Base-by-base conservation (phyloP, 1,139 yeast genomes). In the Yamadazyma epiphylla region DNA sequence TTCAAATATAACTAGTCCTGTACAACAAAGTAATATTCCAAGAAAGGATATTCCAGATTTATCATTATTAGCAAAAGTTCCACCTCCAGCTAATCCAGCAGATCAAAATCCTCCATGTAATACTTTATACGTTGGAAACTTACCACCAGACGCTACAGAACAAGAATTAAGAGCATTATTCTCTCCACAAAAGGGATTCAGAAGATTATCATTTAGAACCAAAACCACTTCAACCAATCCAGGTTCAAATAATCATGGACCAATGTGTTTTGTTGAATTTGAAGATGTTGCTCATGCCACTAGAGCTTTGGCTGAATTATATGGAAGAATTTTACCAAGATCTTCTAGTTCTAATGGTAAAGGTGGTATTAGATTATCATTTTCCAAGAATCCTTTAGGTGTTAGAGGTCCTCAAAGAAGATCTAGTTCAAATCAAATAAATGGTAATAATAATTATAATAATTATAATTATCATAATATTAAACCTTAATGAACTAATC, bases 21-120 rank as follows among this genome's bases (percentile, higher is more conserved):
- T 34, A 15, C 43, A 24, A 32, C 49, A 21, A 36, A 20, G 19
- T 33, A 46, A 32, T 23, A 34, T 45, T 19, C 36, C 51, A 12
- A 29, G 47, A 15, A 66, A 60, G 39, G 72, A 64, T 42, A 67
- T 82, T n/a, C 87, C 86, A 9, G 91, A 83, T 50, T 64, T 82
- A 41, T 78, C 87, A 2, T 60, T 82, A 28, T 60, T 83, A 28
- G 87, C 89, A 0, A 61, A 86, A 39, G 87, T 89, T 15, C 89
- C 96, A 22, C 96, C 96, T 2, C 97, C 97, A 4, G 96, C 96
- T 3, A 91, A 91, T 48, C 98, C 98, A 1, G 98, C 98, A 3
- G 98, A 91, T 58, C 98, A 91, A 60, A 91, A 91, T 51, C 98
- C 98, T 7, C 98, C 98, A 5, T 91, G 98, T 63, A 91, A 91